Evolutionary conservation across 208 protist genomes (phyloP).

Genomic region (Acanthamoeba culbertsoni): DNA sequence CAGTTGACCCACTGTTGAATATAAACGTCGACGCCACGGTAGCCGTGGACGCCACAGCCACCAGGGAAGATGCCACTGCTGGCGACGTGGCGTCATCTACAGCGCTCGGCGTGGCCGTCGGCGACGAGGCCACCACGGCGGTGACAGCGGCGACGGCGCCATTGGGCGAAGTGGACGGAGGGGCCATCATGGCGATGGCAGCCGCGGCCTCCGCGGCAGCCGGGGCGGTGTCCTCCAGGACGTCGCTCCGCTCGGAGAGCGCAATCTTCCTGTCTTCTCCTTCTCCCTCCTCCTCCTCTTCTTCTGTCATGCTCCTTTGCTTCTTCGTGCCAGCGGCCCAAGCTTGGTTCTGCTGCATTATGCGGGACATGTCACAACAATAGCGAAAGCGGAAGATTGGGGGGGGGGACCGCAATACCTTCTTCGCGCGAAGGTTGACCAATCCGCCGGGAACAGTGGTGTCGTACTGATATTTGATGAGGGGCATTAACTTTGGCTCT

Average conservation of each 20-base stretch:
- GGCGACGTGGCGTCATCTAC: neutral
- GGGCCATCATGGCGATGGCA: neutral
- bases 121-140: neutral
- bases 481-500: neutral
- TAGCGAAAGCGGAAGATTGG: neutral
- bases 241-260: too few relatives aligned
- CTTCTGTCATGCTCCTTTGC: neutral
- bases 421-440: neutral
- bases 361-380: neutral
- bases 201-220: neutral
- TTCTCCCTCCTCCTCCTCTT: neutral
- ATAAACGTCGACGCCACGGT: neutral
- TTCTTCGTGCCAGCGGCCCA: constrained; percentile 1
- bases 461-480: neutral
- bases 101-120: neutral
- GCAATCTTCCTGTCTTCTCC: too few relatives aligned
- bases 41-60: too few relatives aligned
- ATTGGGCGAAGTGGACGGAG: too few relatives aligned
- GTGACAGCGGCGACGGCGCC: too few relatives aligned
- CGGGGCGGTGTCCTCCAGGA: too few relatives aligned
- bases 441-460: neutral
- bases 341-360: neutral
- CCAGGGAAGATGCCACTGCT: neutral
- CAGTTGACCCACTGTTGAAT: neutral
- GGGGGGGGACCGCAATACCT: neutral